A percentile compares a stretch with the other conserved stretches of the same genome.
These are phyloP conservation scores for Truncatella angustata DNA, from an alignment of 2,329 filamentous ascomycete species.

Conservation along the genomic window DNA sequence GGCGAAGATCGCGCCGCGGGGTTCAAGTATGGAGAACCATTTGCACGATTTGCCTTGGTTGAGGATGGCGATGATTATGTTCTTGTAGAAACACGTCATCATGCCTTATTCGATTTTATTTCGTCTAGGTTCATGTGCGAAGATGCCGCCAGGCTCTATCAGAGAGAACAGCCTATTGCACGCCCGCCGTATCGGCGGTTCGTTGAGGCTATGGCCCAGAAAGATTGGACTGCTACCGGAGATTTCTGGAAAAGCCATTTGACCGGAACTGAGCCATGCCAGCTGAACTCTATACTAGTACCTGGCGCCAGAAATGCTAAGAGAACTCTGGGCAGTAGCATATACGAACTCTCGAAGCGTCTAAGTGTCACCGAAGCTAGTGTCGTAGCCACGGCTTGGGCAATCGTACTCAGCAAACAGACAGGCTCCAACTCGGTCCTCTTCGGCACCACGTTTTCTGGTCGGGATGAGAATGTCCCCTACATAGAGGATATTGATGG, in stretches of 20 bases:
- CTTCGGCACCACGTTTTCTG: not conserved
- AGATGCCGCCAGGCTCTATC: not conserved
- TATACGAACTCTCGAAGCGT: not conserved
- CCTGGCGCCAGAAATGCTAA: not conserved
- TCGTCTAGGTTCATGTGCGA: not conserved
- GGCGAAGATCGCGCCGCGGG: not conserved
- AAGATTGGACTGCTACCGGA: not conserved
- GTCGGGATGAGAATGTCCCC: not conserved
- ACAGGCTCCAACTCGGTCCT: not conserved
- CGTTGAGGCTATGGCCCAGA: not conserved
- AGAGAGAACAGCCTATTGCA: not conserved
- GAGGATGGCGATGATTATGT: not conserved
- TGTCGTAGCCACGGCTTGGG: not conserved
- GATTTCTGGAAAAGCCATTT: not conserved
- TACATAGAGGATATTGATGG: not conserved
- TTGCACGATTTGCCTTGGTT: not conserved
- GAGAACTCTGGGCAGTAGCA: not conserved
- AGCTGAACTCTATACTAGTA: not conserved
- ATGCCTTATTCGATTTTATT: not conserved
- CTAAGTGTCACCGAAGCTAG: not conserved
- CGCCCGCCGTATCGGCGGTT: not conserved
- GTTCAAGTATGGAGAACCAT: not conserved
- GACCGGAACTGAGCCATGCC: not conserved
- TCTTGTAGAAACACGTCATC: not conserved
- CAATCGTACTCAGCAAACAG: not conserved